Conservation (phyloP, 2,329 filamentous ascomycete genomes). For the Fusarium annulatum region DNA sequence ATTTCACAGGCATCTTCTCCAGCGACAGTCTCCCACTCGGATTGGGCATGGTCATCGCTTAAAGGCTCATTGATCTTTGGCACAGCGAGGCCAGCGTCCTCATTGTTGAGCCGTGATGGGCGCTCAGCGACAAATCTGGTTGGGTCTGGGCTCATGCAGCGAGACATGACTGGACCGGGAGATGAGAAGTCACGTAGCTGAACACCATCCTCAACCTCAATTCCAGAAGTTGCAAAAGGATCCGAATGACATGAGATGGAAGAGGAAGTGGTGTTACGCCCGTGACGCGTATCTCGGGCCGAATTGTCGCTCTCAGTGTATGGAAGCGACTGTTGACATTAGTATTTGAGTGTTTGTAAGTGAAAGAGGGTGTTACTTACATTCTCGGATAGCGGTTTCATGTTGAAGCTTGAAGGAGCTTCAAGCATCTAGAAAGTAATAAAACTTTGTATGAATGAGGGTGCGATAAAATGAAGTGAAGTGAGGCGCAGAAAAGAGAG, state of each 20-base stretch:
- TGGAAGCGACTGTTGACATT: constrained; percentile 28
- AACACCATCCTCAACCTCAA: constrained; percentile 12
- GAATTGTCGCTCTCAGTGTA: constrained; percentile 35
- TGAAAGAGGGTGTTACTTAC: constrained; percentile 4
- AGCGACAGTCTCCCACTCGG: constrained; percentile 49
- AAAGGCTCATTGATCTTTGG: not conserved
- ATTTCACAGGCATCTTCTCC: constrained; percentile 42
- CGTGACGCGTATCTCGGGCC: constrained; percentile 32
- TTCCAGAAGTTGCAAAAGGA: constrained; percentile 16
- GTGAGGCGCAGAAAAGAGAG: not conserved
- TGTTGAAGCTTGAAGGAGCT: constrained; percentile 1
- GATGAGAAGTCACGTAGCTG: constrained; percentile 23
- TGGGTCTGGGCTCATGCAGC: constrained; percentile 8
- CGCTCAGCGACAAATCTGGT: constrained; percentile 31
- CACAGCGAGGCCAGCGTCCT: not conserved
- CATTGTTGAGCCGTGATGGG: constrained; percentile 11
- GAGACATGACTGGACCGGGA: constrained; percentile 4
- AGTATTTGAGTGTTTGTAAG: not conserved
- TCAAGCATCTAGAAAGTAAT: not conserved
- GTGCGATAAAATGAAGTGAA: not conserved
- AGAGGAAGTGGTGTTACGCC: constrained; percentile 31
- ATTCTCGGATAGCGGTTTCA: constrained; percentile 25
- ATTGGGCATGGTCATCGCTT: constrained; percentile 37
- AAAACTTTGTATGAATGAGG: not conserved
- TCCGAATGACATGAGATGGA: constrained; percentile 27